Percentiles rank a stretch among this genome's conserved stretches.
phyloP scores from a whole-genome alignment of 306 rosid genomes.

The Acacia acuminata region DNA sequence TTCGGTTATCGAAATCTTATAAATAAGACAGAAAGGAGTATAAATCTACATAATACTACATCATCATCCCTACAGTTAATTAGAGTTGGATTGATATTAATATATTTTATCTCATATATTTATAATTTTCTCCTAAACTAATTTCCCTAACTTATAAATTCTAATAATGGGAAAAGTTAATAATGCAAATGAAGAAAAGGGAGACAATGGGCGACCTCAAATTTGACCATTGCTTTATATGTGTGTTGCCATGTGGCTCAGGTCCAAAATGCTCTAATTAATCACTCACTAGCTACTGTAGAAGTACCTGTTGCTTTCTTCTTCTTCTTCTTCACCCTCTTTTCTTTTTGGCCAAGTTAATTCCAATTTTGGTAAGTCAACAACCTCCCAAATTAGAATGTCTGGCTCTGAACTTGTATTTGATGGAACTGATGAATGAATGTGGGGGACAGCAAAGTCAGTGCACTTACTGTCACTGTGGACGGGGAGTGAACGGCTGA shows the following conservation, averaged over 20 bases:
- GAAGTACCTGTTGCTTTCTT: neutral
- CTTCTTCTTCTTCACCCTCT: neutral
- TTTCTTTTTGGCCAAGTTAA: neutral
- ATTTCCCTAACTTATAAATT: no score
- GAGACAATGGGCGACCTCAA: neutral
- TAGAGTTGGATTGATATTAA: no score
- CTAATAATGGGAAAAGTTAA: neutral
- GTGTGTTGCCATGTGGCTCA: neutral
- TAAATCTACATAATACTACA: no score
- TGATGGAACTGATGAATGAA: neutral
- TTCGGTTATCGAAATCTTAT: no score
- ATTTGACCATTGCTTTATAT: neutral
- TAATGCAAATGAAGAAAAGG: neutral
- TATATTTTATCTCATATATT: no score
- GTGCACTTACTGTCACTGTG: conserved; percentile 44
- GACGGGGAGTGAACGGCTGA: conserved; percentile 38
- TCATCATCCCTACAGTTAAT: no score
- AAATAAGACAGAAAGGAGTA: no score
- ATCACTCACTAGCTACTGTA: neutral
- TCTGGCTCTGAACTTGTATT: neutral
- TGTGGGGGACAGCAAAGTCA: conserved; percentile 47
- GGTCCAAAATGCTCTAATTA: neutral
- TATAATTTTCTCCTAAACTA: no score
- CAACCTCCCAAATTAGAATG: neutral
- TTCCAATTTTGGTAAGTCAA: neutral